phyloP scores from a whole-genome alignment of 495 filamentous ascomycete genomes.

The Chaetomium cochliodes region DNA sequence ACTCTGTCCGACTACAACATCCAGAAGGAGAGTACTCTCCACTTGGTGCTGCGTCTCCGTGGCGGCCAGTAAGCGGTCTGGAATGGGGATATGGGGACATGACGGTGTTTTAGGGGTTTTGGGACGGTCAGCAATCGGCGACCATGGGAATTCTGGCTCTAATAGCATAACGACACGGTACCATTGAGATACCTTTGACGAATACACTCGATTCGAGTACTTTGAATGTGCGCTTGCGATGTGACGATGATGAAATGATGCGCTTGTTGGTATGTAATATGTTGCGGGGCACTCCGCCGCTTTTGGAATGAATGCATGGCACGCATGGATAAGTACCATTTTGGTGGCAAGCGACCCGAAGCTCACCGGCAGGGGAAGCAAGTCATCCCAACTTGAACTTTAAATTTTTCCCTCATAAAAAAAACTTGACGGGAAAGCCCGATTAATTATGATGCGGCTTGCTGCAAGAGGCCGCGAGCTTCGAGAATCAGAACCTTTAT shows the following conservation, averaged over 20 bases:
- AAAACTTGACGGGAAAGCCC: background rate
- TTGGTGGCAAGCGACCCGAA: background rate
- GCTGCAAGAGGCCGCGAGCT: background rate
- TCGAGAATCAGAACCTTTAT: slow-evolving; percentile 21
- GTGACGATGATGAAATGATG: background rate
- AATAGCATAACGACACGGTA: slow-evolving; percentile 15
- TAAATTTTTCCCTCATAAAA: background rate
- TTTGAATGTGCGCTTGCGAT: background rate
- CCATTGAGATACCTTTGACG: slow-evolving; percentile 15
- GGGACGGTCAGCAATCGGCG: slow-evolving; percentile 18
- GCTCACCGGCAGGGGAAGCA: background rate
- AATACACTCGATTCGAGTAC: slow-evolving; percentile 14
- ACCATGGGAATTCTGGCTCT: slow-evolving; percentile 7
- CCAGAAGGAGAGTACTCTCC: slow-evolving; percentile 87
- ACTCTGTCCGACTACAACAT: slow-evolving; percentile 90
- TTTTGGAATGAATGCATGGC: too few species aligned
- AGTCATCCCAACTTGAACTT: background rate
- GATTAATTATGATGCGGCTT: slow-evolving; percentile 8
- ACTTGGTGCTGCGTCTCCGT: slow-evolving; percentile 84
- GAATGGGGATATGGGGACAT: background rate
- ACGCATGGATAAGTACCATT: background rate
- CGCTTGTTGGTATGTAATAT: too few species aligned
- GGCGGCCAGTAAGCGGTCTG: slow-evolving; percentile 64
- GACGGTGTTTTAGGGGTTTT: slow-evolving; percentile 24
- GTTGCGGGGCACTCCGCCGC: too few species aligned